phyloP scores from a whole-genome alignment of 352 stramenopile genomes.

The Pythium brachiatum region DNA sequence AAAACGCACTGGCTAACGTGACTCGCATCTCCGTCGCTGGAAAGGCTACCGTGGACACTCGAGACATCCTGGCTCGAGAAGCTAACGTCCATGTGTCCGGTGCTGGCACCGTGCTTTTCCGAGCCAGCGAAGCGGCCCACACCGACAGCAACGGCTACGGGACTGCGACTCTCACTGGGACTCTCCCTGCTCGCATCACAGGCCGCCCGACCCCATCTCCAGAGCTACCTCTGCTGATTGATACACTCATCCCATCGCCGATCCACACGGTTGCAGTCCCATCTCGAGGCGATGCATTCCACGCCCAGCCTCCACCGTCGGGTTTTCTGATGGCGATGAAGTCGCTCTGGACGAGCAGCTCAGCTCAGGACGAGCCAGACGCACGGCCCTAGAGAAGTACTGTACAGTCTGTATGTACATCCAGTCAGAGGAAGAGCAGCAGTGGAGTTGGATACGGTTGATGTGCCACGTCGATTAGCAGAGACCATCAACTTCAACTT shows the following conservation, averaged over 20 bases:
- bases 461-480: neutral
- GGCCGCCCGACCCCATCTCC: neutral
- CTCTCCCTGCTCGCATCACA: constrained; percentile 9
- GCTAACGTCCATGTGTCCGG: constrained; percentile 6
- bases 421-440: no score
- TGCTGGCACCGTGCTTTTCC: constrained; percentile 2
- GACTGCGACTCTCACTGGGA: constrained; percentile 6
- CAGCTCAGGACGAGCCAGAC: neutral
- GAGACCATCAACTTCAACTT: constrained; percentile 8
- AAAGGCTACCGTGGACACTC: constrained; percentile 8
- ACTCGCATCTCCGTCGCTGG: constrained; percentile 5
- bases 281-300: constrained; percentile 1
- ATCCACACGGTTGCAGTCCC: neutral
- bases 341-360: constrained; percentile 8
- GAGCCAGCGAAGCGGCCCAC: constrained; percentile 10
- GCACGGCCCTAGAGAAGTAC: constrained; percentile 5
- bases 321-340: constrained; percentile 10
- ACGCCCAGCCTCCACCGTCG: neutral
- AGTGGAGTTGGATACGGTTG: no score
- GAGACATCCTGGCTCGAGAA: constrained; percentile 11
- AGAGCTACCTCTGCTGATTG: constrained; percentile 5
- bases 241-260: neutral
- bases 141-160: constrained; percentile 5
- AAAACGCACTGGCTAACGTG: neutral
- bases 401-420: no score